Evolutionary conservation across 441 rosid species (phyloP).

Genomic region (Corymbia calophylla): DNA sequence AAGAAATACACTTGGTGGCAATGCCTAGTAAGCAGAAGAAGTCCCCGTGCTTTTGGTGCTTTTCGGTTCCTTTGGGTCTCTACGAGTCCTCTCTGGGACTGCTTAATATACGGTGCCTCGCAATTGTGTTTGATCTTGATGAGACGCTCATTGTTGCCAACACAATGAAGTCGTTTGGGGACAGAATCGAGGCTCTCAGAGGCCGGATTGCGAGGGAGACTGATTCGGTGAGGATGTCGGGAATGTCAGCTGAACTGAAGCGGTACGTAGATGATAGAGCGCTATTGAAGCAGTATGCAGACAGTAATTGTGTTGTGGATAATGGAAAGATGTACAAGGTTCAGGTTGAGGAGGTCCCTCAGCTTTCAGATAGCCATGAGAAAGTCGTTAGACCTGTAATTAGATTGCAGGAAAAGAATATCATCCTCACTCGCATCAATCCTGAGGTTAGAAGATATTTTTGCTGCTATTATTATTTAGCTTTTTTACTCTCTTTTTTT

Average conservation of each 20-base stretch:
- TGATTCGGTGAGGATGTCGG: constrained; percentile 53
- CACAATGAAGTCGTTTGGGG: constrained; percentile 92
- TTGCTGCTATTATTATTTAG: background rate
- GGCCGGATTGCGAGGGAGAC: constrained; percentile 69
- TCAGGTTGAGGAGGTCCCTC: constrained; percentile 76
- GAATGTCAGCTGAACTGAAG: constrained; percentile 79
- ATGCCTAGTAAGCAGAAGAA: constrained; percentile 96
- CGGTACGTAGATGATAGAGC: constrained; percentile 62
- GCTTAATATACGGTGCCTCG: constrained; percentile 76
- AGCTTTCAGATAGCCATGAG: constrained; percentile 46
- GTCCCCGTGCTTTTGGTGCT: constrained; percentile 99
- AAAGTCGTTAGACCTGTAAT: constrained; percentile 74
- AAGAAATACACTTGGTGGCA: constrained; percentile 93
- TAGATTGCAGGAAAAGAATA: constrained; percentile 64
- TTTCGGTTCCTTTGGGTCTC: constrained; percentile 57
- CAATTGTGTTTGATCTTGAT: constrained; percentile 91
- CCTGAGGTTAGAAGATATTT: constrained; percentile 62
- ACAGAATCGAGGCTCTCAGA: constrained; percentile 65
- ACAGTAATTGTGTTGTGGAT: constrained; percentile 57
- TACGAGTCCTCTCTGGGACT: constrained; percentile 71
- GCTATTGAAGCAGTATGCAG: constrained; percentile 81
- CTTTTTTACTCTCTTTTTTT: background rate
- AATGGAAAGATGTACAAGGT: constrained; percentile 60
- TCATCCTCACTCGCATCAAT: constrained; percentile 81
- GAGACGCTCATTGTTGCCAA: constrained; percentile 95